Evolutionary conservation across 306 rosid species (phyloP).

Genomic region (Boehmeria nivea): DNA sequence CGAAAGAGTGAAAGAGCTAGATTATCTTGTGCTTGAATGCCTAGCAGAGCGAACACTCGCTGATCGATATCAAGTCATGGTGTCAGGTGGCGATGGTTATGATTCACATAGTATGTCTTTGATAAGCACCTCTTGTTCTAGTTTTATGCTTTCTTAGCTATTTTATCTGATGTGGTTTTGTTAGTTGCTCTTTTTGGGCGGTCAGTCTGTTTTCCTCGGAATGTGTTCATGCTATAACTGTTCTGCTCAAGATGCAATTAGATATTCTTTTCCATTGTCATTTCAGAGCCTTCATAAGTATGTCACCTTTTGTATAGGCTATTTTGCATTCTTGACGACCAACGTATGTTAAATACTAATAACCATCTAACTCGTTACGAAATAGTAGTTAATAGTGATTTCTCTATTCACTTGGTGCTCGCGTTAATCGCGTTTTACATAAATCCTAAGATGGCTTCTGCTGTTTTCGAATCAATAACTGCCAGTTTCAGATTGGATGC

Average conservation of each 20-base stretch:
- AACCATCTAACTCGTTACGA: background rate
- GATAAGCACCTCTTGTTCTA: background rate
- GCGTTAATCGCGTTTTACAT: too few relatives aligned
- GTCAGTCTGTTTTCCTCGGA: background rate
- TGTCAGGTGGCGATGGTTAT: slow-evolving; percentile 80
- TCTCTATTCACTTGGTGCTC: slow-evolving; percentile 2
- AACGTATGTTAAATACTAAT: background rate
- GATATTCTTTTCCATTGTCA: background rate
- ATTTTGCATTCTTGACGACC: background rate
- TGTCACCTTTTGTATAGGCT: too few relatives aligned
- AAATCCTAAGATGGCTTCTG: slow-evolving; percentile 13
- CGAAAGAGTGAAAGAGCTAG: slow-evolving; percentile 63
- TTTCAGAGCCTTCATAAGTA: too few relatives aligned
- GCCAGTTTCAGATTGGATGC: slow-evolving; percentile 88
- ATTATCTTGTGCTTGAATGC: slow-evolving; percentile 94
- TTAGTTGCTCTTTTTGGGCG: too few relatives aligned
- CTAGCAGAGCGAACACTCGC: slow-evolving; percentile 94
- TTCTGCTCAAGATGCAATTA: background rate
- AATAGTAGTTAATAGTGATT: too few relatives aligned
- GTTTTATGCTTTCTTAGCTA: too few relatives aligned
- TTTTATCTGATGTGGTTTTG: too few relatives aligned
- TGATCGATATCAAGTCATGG: slow-evolving; percentile 70
- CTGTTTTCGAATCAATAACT: slow-evolving; percentile 22
- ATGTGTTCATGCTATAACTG: background rate
- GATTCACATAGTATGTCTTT: slow-evolving; percentile 68